Percentiles rank a stretch among this genome's conserved stretches.
phyloP scores from a whole-genome alignment of 805 yeast genomes.

The Candida succiphila region DNA sequence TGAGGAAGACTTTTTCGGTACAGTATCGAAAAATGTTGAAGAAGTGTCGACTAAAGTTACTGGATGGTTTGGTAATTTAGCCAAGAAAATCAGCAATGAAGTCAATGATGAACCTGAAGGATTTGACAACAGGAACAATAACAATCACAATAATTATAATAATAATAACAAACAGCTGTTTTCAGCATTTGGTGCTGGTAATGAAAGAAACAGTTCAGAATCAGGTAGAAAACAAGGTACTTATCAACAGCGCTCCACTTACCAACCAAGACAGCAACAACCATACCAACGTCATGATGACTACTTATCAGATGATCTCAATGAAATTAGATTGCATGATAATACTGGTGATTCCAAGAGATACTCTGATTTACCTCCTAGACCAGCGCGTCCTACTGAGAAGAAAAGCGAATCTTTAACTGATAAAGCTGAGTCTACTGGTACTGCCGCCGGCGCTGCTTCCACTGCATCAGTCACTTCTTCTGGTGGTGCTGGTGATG shows the following conservation, averaged over 20 bases:
- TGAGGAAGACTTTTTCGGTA: conserved; percentile 43
- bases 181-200: conserved; percentile 19
- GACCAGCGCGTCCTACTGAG: conserved; percentile 21
- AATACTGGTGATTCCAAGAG: conserved; percentile 3
- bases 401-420: conserved; percentile 5
- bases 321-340: conserved; percentile 14
- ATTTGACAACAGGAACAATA: conserved; percentile 23
- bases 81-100: conserved; percentile 32
- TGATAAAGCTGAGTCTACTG: neutral
- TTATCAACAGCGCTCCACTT: too few relatives aligned
- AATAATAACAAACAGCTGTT: conserved; percentile 13
- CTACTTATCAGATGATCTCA: conserved; percentile 11
- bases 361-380: conserved; percentile 1
- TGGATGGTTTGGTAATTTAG: conserved; percentile 66
- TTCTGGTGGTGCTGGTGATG: neutral
- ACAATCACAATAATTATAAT: conserved; percentile 5
- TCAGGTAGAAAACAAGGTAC: neutral
- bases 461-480: neutral
- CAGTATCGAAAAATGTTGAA: conserved; percentile 64
- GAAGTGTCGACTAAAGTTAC: conserved; percentile 72
- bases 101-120: conserved; percentile 4
- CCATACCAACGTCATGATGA: conserved; percentile 12
- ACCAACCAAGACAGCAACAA: conserved; percentile 2
- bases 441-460: conserved; percentile 1
- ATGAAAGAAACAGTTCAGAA: neutral